Conservation (phyloP, 2,329 filamentous ascomycete genomes). For the Colletotrichum orbiculare region DNA sequence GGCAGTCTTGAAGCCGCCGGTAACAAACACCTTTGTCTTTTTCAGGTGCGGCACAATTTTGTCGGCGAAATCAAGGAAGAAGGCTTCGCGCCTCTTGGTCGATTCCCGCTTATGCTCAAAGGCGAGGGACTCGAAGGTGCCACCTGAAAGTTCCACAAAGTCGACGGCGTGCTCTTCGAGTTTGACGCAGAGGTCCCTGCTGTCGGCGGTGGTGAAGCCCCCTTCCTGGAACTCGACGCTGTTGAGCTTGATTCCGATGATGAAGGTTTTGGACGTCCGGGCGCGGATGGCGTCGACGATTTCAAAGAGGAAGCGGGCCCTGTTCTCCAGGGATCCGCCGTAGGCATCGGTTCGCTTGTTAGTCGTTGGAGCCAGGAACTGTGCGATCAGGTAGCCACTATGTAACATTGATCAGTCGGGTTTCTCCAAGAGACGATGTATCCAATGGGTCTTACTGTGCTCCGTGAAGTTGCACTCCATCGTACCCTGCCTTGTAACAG, state of each 20-base stretch:
- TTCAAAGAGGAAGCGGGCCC: conserved; percentile 57
- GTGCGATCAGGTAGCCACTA: conserved; percentile 61
- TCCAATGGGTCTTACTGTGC: conserved; percentile 49
- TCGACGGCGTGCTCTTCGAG: conserved; percentile 62
- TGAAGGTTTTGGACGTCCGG: conserved; percentile 46
- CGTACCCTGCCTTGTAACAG: conserved; percentile 70
- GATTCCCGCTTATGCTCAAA: conserved; percentile 63
- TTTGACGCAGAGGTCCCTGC: conserved; percentile 56
- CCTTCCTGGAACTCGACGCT: conserved; percentile 65
- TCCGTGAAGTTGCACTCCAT: conserved; percentile 62
- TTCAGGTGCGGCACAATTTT: conserved; percentile 53
- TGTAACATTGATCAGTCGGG: too few relatives aligned
- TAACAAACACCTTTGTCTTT: conserved; percentile 66
- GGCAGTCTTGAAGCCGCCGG: conserved; percentile 66
- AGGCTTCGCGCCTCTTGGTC: conserved; percentile 66
- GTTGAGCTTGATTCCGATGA: conserved; percentile 69
- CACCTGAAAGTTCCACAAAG: conserved; percentile 70
- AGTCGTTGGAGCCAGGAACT: conserved; percentile 61
- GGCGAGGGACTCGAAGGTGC: conserved; percentile 66
- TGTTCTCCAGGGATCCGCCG: conserved; percentile 56
- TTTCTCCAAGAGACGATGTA: too few relatives aligned
- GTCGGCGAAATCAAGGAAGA: conserved; percentile 71
- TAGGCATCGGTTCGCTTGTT: conserved; percentile 64
- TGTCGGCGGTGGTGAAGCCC: conserved; percentile 63
- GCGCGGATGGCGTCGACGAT: conserved; percentile 49